Evolutionary conservation across 1,139 yeast genomes (phyloP), one percentile per base, ranked within the genome.

Genomic region (Candida tetrigidarum): DNA sequence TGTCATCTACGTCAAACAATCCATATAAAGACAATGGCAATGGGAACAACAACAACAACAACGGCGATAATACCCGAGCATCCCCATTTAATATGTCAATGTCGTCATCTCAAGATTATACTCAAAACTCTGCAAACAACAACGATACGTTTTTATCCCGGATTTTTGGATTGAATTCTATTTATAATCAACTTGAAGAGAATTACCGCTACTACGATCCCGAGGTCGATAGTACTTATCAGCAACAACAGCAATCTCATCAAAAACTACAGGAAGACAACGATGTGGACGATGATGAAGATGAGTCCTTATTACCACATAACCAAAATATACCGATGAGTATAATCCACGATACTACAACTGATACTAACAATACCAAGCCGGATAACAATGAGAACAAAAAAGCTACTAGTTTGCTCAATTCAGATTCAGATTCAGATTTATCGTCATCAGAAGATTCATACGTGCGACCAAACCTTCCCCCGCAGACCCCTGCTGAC

Each of bases 91-190:
- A 34, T 10, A 34, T 23, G 28, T 37, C 41, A 3, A 37, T 27
- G n/a, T 18, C 30, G 4, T 28, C 34, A 7, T 37, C 34, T 3
- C 34, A 28, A 29, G 34, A 28, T 10, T 28, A 28, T 12, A 14
- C 20, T n/a, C 41, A 37, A 20, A 23, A 14, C 4, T 11, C 16
- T 4, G 10, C 25, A 12, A 41, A 40, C 37, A 32, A 37, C 28
- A 68, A 64, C 50, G 82, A 78, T 53, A 80, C 84, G 8, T 80
- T 80, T 52, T 67, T 80, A 47, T 78, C 83, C 15, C 64, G 84
- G 35, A 81, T 80, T 34, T 78, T 80, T 56, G 84, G 83, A 2
- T 63, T 78, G 43, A 78, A 77, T 52, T 78, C 83, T 10, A 69
- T 76, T 22, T 76, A 66, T 59, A 70, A 66, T 56, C 80, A 63